Evolutionary conservation across 2,329 filamentous ascomycete species (phyloP).

Genomic region (Kalaharituber pfeilii): DNA sequence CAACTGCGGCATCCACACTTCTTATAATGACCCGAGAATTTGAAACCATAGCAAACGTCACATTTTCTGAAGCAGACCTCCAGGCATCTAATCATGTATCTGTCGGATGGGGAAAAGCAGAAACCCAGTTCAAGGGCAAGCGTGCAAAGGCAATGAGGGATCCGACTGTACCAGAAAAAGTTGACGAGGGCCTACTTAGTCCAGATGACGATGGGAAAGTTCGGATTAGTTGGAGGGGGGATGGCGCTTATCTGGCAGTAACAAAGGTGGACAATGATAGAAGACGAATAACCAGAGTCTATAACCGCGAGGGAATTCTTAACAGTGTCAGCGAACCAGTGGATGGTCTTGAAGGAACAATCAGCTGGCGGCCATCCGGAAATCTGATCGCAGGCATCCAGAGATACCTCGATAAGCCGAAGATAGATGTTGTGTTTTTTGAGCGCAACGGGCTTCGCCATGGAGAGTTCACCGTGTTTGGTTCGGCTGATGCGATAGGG

Average conservation of each 20-base stretch:
- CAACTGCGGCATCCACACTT: conserved; percentile 60
- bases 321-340: conserved; percentile 93
- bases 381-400: conserved; percentile 83
- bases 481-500: conserved; percentile 41
- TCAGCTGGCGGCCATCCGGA: conserved; percentile 84
- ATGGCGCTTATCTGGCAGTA: conserved; percentile 74
- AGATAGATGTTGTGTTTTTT: conserved; percentile 80
- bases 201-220: conserved; percentile 51
- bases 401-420: conserved; percentile 37
- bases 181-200: conserved; percentile 68
- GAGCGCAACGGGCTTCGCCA: conserved; percentile 96
- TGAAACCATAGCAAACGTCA: conserved; percentile 60
- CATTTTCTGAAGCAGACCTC: conserved; percentile 57
- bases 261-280: conserved; percentile 40
- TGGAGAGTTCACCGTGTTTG: conserved; percentile 70
- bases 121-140: conserved; percentile 92
- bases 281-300: conserved; percentile 73
- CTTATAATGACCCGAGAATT: conserved; percentile 89
- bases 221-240: conserved; percentile 80
- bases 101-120: conserved; percentile 94
- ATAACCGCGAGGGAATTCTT: conserved; percentile 71
- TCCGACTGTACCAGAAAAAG: conserved; percentile 81
- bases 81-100: conserved; percentile 85
- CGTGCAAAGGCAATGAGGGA: conserved; percentile 73
- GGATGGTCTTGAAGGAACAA: conserved; percentile 65